These are phyloP conservation scores for Thielaviopsis punctulata DNA, from an alignment of 2,329 filamentous ascomycete species.

Conservation along the genomic window DNA sequence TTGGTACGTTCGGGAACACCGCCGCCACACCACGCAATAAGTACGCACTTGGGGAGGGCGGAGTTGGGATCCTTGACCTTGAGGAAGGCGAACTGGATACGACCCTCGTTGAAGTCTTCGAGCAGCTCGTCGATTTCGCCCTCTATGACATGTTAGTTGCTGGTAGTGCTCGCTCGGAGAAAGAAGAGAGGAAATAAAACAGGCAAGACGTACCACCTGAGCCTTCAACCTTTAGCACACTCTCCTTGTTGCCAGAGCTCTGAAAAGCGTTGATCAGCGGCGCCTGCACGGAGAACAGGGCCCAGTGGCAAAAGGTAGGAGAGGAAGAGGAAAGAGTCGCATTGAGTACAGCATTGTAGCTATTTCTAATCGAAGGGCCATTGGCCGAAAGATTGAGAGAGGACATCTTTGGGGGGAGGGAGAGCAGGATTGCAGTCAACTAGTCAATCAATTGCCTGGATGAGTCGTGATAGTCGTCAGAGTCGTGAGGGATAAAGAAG, in stretches of 20 bases:
- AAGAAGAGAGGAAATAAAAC: neutral
- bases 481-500: neutral
- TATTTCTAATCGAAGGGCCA: constrained; percentile 70
- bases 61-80: constrained; percentile 95
- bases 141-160: constrained; percentile 36
- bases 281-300: constrained; percentile 80
- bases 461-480: neutral
- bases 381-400: constrained; percentile 66
- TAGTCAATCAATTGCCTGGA: neutral
- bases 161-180: neutral
- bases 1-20: constrained; percentile 97
- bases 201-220: constrained; percentile 51
- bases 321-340: constrained; percentile 41
- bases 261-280: constrained; percentile 89
- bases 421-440: constrained; percentile 2
- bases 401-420: constrained; percentile 52
- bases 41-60: constrained; percentile 70
- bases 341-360: constrained; percentile 45
- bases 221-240: constrained; percentile 81
- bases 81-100: constrained; percentile 90
- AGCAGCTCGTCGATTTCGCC: constrained; percentile 79
- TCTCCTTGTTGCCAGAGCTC: constrained; percentile 72
- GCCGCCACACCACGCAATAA: constrained; percentile 94
- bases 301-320: constrained; percentile 80
- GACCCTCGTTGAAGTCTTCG: constrained; percentile 92